Base-by-base conservation (phyloP, 2,329 filamentous ascomycete species). In the Botrytis fabae region DNA sequence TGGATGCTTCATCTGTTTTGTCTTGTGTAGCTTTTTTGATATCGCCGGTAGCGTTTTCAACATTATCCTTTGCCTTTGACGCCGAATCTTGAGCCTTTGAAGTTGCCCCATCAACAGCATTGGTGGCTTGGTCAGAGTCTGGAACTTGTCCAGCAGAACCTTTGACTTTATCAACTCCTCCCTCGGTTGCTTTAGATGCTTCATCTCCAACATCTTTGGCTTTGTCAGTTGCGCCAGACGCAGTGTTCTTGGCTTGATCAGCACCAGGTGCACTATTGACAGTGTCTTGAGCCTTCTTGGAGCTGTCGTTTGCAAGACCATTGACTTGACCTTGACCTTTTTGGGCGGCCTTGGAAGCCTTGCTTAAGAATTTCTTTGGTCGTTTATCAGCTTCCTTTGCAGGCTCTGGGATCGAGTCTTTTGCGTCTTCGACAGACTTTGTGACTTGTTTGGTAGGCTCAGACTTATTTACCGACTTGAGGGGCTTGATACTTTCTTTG, bases 341-440 rank as follows among this genome's bases (percentile, higher is more conserved):
- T 59, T 73, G 71, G 10, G 71, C 65, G 8, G 65, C 35, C 42
- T 70, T 70, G 25, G 64, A 62, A 51, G 71, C 65, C 57, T 73
- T 73, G 35, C 71, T 70, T 14, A 72, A 32, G 32, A 72, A 72
- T 22, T 72, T 72, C 70, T 72, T 72, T 7, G 70, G 70, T 4
- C 63, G 63, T 48, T 72, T 69, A 18, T 48, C 40, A 2, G n/a
- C 65, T 22, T 69, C 65, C 38, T 57, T 69, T 8, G 12, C 54
- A 25, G 63, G 42, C 18, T 72, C 70, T 16, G 66, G 35, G 1
- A 28, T 10, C 2, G 65, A 69, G 25, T 69, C n/a, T 32, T 32
- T 70, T 20, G 54, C 46, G n/a, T 65, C 59, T 25, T 54, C 16
- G 16, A 46, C 32, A 18, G 70, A 22, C n/a, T 72, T 60, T 28